phyloP scores from a whole-genome alignment of 192 early-diverging fungal species.

The Chytriomyces confervae region DNA sequence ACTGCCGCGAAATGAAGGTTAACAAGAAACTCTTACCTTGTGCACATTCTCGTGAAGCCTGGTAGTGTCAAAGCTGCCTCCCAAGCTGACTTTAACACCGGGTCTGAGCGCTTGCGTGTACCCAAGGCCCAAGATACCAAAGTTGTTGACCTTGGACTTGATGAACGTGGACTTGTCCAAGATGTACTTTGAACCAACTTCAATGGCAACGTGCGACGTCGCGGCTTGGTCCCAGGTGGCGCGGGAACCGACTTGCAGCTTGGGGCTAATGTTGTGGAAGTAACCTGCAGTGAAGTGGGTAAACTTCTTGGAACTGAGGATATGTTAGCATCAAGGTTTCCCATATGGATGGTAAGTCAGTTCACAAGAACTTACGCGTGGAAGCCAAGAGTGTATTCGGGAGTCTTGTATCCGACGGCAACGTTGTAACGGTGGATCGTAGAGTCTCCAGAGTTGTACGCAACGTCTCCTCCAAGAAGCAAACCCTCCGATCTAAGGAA shows the following conservation, averaged over 20 bases:
- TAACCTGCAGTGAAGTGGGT: conserved; percentile 89
- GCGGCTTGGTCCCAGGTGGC: conserved; percentile 85
- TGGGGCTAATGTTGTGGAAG: conserved; percentile 92
- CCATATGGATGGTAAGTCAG: neutral
- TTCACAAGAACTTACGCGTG: conserved; percentile 69
- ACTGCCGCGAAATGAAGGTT: too few species aligned
- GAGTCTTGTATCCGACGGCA: conserved; percentile 84
- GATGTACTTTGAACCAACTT: conserved; percentile 93
- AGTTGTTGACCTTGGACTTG: conserved; percentile 65
- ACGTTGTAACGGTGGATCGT: conserved; percentile 88
- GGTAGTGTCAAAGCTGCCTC: conserved; percentile 89
- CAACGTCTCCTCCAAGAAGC: conserved; percentile 89
- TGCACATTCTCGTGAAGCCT: conserved; percentile 91
- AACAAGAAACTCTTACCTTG: conserved; percentile 61
- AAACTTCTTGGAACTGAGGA: conserved; percentile 79
- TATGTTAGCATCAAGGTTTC: neutral
- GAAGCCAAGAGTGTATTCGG: conserved; percentile 87
- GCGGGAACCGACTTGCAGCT: conserved; percentile 93
- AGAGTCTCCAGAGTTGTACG: conserved; percentile 90
- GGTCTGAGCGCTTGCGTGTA: conserved; percentile 91
- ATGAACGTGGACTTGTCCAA: conserved; percentile 82
- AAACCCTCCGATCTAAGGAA: conserved; percentile 70
- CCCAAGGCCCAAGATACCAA: conserved; percentile 87
- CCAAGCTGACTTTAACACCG: conserved; percentile 92
- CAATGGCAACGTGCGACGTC: conserved; percentile 73